Evolutionary conservation across 164 flowering plant species (phyloP).

Genomic region (Magnolia kwangsiensis): DNA sequence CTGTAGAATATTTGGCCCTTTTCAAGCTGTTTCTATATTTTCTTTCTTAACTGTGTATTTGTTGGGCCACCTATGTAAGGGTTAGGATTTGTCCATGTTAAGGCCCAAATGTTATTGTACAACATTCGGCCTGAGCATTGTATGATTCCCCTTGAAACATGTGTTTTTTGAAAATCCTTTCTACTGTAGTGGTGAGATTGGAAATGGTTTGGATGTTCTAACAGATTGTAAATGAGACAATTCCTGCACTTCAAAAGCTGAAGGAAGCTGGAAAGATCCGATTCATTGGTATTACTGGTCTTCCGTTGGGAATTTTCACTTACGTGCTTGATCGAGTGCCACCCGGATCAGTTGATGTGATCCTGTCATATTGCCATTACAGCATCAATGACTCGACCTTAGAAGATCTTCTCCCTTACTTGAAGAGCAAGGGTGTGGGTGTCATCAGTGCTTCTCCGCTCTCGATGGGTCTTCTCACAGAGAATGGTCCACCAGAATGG

Average conservation of each 20-base stretch:
- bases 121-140: background rate
- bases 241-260: constrained; percentile 82
- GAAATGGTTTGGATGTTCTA: constrained; percentile 10
- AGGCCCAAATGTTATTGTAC: background rate
- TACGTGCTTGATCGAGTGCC: constrained; percentile 91
- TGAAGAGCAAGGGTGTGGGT: constrained; percentile 90
- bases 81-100: background rate
- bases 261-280: constrained; percentile 80
- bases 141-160: background rate
- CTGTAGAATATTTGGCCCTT: no score
- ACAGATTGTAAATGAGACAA: constrained; percentile 88
- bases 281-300: constrained; percentile 90
- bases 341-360: constrained; percentile 82
- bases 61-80: no score
- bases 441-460: constrained; percentile 90
- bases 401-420: constrained; percentile 79
- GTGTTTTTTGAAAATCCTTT: background rate
- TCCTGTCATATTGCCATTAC: constrained; percentile 87
- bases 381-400: constrained; percentile 76
- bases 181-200: background rate
- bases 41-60: no score
- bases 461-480: constrained; percentile 94
- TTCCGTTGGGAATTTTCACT: constrained; percentile 69
- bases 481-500: constrained; percentile 94
- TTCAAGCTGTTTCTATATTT: no score